Conservation (phyloP, 352 stramenopile species). For the Globisporangium mamillatum region DNA sequence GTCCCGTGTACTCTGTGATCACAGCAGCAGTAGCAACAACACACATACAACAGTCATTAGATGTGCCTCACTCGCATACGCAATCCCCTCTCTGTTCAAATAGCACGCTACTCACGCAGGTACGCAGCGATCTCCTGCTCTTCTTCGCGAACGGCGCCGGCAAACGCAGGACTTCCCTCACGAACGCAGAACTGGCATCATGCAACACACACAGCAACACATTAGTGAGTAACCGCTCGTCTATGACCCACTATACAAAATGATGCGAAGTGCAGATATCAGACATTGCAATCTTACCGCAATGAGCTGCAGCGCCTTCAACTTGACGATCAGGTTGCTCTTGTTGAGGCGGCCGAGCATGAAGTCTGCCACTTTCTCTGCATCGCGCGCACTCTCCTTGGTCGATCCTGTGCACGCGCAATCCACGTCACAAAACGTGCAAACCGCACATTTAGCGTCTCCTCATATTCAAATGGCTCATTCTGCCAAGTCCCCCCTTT, state of each 20-base stretch:
- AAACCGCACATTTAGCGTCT: background rate
- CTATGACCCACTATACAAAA: background rate
- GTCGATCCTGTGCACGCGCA: conserved; percentile 38
- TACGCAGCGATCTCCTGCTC: conserved; percentile 67
- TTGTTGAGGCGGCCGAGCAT: conserved; percentile 72
- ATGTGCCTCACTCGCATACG: background rate
- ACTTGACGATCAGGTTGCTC: conserved; percentile 82
- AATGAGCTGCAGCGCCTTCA: conserved; percentile 86
- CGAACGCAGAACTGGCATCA: conserved; percentile 68
- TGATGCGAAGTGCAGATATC: background rate
- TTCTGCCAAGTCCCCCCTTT: background rate
- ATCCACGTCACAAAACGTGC: background rate
- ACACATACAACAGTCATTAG: background rate
- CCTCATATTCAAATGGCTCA: background rate
- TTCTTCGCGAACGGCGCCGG: conserved; percentile 59
- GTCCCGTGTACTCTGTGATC: conserved; percentile 66
- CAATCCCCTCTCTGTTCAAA: background rate
- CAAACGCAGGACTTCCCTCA: conserved; percentile 64
- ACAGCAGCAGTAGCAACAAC: conserved; percentile 3
- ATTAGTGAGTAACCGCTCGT: background rate
- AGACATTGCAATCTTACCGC: conserved; percentile 36
- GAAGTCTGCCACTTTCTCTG: conserved; percentile 80
- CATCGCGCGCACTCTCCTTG: conserved; percentile 59
- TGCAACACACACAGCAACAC: background rate
- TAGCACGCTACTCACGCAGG: conserved; percentile 48